phyloP scores from a whole-genome alignment of 495 filamentous ascomycete species.

The Lentithecium fluviatile region DNA sequence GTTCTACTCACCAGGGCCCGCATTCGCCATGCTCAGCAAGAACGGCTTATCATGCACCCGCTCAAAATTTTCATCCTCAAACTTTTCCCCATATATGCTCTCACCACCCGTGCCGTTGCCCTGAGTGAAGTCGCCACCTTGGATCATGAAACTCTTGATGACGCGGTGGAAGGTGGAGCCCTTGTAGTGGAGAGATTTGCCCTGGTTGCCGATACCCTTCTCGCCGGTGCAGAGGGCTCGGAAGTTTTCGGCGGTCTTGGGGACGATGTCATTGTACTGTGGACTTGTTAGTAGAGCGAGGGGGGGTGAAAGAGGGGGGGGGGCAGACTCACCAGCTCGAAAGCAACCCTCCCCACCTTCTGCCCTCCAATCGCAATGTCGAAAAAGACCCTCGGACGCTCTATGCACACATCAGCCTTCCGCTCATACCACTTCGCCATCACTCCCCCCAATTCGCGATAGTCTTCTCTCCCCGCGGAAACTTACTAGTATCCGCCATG shows the following conservation, averaged over 20 bases:
- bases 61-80: conserved; percentile 95
- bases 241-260: conserved; percentile 96
- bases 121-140: conserved; percentile 97
- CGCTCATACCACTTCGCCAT: background rate
- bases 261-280: conserved; percentile 58
- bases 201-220: conserved; percentile 76
- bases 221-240: conserved; percentile 90
- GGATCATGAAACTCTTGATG: conserved; percentile 98
- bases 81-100: conserved; percentile 97
- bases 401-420: conserved; percentile 17
- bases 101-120: conserved; percentile 92
- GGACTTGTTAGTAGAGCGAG: conserved; percentile 3
- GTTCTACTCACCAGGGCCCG: conserved; percentile 73
- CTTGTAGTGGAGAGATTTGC: conserved; percentile 89
- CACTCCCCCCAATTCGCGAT: background rate
- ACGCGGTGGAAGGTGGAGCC: conserved; percentile 91
- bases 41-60: conserved; percentile 93
- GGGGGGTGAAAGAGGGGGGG: background rate
- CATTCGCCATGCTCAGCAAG: conserved; percentile 96
- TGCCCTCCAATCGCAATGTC: conserved; percentile 78
- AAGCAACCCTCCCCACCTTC: conserved; percentile 68
- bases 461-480: background rate
- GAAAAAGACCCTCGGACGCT: conserved; percentile 78
- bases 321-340: conserved; percentile 67
- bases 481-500: conserved; percentile 12